Evolutionary conservation across 148 eudicot species (phyloP), one percentile per base, ranked within the genome.

Genomic region (Fagopyrum homotropicum): DNA sequence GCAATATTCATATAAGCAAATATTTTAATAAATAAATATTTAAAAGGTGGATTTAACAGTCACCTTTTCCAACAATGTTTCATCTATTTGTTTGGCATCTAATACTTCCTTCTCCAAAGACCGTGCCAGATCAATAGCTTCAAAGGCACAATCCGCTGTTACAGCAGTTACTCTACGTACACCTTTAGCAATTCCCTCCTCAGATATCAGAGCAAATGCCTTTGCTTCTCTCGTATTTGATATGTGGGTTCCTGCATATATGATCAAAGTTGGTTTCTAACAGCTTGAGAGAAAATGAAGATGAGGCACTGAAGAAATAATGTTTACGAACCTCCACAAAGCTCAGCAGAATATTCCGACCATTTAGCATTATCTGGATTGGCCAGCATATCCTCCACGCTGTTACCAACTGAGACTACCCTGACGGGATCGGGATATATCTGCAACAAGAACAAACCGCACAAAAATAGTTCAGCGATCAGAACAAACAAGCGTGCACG

Each of bases 381-480:
- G 48, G 88, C 83, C 78, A 95, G 81, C 54, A 95, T 84, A 84
- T 92, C 93, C 68, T 95, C 97, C 75, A 95, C 94, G 14, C 84
- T 85, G 76, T 81, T 85, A 55, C 99, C 99, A 83, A 95, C 80
- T 68, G 99, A 82, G 16, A 95, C 97, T 77, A 95, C 83, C 76
- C 99, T 89, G 29, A 95, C 99, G 12, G 99, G 99, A 51, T 95
- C 99, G 75, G 98, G 99, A 84, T 95, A 95, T 50, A 92, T 91
- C 97, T 95, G 80, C 74, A 85, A 5, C 52, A 56, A 74, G 16
- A 52, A 50, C 4, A 35, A 60, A 75, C 57, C 40, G 73, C 17
- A 63, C 17, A 63, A 49, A 22, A 10, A 46, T 9, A 73, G 16
- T 15, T 0, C 16, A 6, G 35, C 7, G 14, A 72, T 46, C 17